Evolutionary conservation across 176 grass and related monocot species (phyloP).

Genomic region (Dendrocalamus sinicus): DNA sequence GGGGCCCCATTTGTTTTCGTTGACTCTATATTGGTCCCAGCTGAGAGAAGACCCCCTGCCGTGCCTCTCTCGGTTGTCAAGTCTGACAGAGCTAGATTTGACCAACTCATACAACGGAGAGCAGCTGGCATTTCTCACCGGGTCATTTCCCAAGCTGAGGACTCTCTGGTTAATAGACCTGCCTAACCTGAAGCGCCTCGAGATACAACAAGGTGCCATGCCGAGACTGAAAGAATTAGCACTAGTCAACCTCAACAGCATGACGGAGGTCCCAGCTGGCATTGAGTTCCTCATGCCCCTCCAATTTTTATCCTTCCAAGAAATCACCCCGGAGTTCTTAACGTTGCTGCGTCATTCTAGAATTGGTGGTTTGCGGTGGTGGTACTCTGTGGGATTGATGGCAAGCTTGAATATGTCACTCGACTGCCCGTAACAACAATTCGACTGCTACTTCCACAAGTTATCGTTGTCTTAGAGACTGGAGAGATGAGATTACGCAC

Average conservation of each 20-base stretch:
- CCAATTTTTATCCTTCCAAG: neutral
- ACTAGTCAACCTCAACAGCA: neutral
- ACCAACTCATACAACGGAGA: neutral
- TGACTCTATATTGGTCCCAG: neutral
- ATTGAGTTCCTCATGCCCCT: neutral
- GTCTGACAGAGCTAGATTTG: neutral
- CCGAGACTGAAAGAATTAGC: neutral
- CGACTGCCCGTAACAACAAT: too few relatives aligned
- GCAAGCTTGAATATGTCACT: too few relatives aligned
- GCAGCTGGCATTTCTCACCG: neutral
- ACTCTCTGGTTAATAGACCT: neutral
- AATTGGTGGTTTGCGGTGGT: neutral
- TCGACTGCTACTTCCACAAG: too few relatives aligned
- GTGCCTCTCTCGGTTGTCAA: neutral
- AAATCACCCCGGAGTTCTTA: neutral
- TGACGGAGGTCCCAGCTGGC: constrained; percentile 12
- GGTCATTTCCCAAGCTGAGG: constrained; percentile 44
- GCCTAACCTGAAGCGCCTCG: neutral
- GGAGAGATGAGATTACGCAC: too few relatives aligned
- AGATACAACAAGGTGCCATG: constrained; percentile 15
- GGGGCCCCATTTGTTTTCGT: neutral
- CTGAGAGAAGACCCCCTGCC: constrained; percentile 4
- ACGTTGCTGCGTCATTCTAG: too few relatives aligned
- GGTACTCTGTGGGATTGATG: too few relatives aligned
- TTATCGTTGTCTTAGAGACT: too few relatives aligned